Conservation (phyloP, 1,139 yeast genomes). For the Entelexis sorbosivorans region DNA sequence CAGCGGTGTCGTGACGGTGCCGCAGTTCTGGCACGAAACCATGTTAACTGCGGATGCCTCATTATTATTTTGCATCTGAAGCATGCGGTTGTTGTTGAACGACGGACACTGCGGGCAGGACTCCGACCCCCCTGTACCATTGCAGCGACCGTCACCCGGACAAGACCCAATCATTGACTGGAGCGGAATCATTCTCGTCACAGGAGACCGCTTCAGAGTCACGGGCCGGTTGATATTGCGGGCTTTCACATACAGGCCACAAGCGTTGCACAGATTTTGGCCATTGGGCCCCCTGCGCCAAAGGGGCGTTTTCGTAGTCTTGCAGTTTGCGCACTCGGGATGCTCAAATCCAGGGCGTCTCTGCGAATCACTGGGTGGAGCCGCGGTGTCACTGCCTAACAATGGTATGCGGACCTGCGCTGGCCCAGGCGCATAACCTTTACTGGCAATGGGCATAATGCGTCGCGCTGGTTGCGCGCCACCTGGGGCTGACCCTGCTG, state of each 20-base stretch:
- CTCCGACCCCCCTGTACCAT: slow-evolving; percentile 74
- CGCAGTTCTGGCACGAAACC: slow-evolving; percentile 57
- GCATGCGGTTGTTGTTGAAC: slow-evolving; percentile 41
- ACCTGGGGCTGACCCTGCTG: too few relatives aligned
- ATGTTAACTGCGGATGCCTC: slow-evolving; percentile 11
- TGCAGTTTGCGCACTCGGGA: slow-evolving; percentile 46
- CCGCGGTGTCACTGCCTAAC: too few relatives aligned
- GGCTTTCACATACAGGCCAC: slow-evolving; percentile 44
- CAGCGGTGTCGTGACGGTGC: slow-evolving; percentile 72
- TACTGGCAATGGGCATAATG: background rate
- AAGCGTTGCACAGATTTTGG: slow-evolving; percentile 58
- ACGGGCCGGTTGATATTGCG: slow-evolving; percentile 40
- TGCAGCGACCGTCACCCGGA: slow-evolving; percentile 74
- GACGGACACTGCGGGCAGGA: slow-evolving; percentile 82
- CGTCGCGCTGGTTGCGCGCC: background rate
- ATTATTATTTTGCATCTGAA: background rate
- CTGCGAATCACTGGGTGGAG: background rate
- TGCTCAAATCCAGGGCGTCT: background rate
- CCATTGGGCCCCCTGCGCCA: slow-evolving; percentile 64
- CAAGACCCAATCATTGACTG: slow-evolving; percentile 44
- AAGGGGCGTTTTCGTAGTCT: slow-evolving; percentile 56
- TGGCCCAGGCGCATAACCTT: too few relatives aligned
- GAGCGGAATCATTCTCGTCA: slow-evolving; percentile 11
- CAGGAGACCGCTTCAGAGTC: slow-evolving; percentile 57
- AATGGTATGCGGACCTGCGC: too few relatives aligned